Conservation (phyloP, 2,329 filamentous ascomycete genomes). For the Diaporthe vaccinii region DNA sequence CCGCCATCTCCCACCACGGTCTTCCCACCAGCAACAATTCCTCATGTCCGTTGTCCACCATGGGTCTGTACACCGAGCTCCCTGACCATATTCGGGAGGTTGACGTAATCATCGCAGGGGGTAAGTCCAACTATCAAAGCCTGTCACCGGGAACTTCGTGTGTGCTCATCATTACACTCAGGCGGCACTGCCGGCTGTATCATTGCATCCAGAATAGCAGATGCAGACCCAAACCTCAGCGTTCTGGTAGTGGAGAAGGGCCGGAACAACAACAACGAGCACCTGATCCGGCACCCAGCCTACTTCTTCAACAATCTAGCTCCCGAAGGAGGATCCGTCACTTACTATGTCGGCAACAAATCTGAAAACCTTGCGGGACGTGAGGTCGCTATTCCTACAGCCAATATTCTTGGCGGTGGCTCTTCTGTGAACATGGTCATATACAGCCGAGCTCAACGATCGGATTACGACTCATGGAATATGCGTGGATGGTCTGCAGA, state of each 20-base stretch:
- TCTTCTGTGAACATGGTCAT: slow-evolving; percentile 62
- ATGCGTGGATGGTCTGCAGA: slow-evolving; percentile 48
- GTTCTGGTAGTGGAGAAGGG: slow-evolving; percentile 68
- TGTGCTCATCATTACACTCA: slow-evolving; percentile 31
- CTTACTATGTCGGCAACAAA: slow-evolving; percentile 62
- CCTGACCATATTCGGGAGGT: slow-evolving; percentile 55
- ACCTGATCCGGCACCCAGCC: slow-evolving; percentile 62
- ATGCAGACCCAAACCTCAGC: slow-evolving; percentile 61
- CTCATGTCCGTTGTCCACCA: neutral
- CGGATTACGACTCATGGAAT: slow-evolving; percentile 49
- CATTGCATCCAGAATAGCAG: slow-evolving; percentile 62
- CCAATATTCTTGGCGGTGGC: slow-evolving; percentile 67
- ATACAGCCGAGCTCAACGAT: slow-evolving; percentile 49
- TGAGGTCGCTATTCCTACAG: slow-evolving; percentile 52
- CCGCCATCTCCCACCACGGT: rapidly evolving
- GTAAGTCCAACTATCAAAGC: slow-evolving; percentile 45
- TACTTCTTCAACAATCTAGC: slow-evolving; percentile 62
- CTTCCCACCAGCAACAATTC: neutral
- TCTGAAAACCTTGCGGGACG: slow-evolving; percentile 59
- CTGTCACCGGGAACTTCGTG: neutral
- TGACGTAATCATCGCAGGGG: slow-evolving; percentile 66
- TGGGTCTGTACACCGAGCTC: slow-evolving; percentile 41
- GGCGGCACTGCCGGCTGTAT: slow-evolving; percentile 64
- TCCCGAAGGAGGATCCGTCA: slow-evolving; percentile 58
- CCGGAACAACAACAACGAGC: slow-evolving; percentile 62